These are phyloP conservation scores for Kwoniella mangroviensis DNA, from an alignment of 768 basidiomycete genomes.

Conservation along the genomic window DNA sequence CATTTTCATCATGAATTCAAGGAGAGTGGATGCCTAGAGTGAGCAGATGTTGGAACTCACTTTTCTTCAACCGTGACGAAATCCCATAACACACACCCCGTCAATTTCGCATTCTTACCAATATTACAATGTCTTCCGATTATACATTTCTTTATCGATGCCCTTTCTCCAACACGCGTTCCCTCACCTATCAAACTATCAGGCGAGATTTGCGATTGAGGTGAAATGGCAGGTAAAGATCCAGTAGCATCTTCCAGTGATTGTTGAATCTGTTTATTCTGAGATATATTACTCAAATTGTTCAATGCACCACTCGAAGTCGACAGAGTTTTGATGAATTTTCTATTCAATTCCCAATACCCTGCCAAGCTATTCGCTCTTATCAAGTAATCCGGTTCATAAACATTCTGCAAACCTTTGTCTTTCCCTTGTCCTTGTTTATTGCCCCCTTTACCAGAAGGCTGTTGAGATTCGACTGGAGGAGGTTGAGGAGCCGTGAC, in stretches of 20 bases:
- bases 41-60: conserved; percentile 60
- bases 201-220: conserved; percentile 78
- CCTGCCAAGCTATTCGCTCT: conserved; percentile 75
- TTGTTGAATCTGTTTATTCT: background rate
- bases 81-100: conserved; percentile 81
- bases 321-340: conserved; percentile 55
- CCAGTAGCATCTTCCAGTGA: conserved; percentile 28
- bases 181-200: conserved; percentile 83
- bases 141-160: conserved; percentile 76
- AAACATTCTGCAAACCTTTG: conserved; percentile 2
- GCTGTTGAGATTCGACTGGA: conserved; percentile 25
- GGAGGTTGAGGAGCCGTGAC: conserved; percentile 35
- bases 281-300: background rate
- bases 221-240: conserved; percentile 70
- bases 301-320: conserved; percentile 11
- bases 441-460: too few relatives aligned
- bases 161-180: conserved; percentile 77
- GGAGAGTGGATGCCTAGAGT: too few relatives aligned
- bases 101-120: conserved; percentile 80
- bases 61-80: conserved; percentile 88
- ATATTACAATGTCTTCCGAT: conserved; percentile 83
- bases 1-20: too few relatives aligned
- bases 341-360: conserved; percentile 79
- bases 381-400: conserved; percentile 56
- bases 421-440: conserved; percentile 28